Evolutionary conservation across 768 basidiomycete species (phyloP).

Genomic region (Royoungia palumana): DNA sequence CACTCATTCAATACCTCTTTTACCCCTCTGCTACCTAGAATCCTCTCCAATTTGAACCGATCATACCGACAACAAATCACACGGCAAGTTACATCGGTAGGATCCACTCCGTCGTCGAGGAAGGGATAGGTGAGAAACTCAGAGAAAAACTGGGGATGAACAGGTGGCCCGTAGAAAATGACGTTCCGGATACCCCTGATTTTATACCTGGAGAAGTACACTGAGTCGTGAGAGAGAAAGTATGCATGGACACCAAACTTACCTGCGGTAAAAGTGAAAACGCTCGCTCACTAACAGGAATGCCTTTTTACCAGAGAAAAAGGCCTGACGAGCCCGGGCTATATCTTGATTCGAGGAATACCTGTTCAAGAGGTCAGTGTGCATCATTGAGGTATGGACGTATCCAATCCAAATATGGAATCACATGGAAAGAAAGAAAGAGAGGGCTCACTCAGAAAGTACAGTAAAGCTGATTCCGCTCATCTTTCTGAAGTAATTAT

Average conservation of each 20-base stretch:
- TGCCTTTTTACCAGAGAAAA: slow-evolving; percentile 83
- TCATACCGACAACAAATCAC: slow-evolving; percentile 89
- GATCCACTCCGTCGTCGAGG: slow-evolving; percentile 84
- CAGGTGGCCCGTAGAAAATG: slow-evolving; percentile 90
- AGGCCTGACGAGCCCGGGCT: slow-evolving; percentile 86
- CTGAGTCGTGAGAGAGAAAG: slow-evolving; percentile 1
- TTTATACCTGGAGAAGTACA: slow-evolving; percentile 63
- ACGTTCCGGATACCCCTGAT: slow-evolving; percentile 90
- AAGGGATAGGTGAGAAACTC: slow-evolving; percentile 91
- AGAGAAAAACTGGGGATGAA: slow-evolving; percentile 88
- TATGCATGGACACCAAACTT: slow-evolving; percentile 10
- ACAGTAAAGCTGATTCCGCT: slow-evolving; percentile 70
- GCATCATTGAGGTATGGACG: not conserved
- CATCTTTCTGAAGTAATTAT: slow-evolving; percentile 78
- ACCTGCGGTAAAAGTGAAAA: slow-evolving; percentile 97
- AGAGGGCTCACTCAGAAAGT: slow-evolving; percentile 74
- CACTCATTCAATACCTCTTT: slow-evolving; percentile 13
- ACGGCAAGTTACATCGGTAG: slow-evolving; percentile 77
- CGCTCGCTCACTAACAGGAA: slow-evolving; percentile 92
- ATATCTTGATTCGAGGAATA: slow-evolving; percentile 95
- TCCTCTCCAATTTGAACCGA: slow-evolving; percentile 80
- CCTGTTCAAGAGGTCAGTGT: slow-evolving; percentile 36
- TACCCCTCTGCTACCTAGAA: slow-evolving; percentile 36
- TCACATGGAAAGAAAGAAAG: not conserved
- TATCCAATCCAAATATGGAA: not conserved